Evolutionary conservation across 345 rosid species (phyloP).

Genomic region (Erysimum cheiranthoides): DNA sequence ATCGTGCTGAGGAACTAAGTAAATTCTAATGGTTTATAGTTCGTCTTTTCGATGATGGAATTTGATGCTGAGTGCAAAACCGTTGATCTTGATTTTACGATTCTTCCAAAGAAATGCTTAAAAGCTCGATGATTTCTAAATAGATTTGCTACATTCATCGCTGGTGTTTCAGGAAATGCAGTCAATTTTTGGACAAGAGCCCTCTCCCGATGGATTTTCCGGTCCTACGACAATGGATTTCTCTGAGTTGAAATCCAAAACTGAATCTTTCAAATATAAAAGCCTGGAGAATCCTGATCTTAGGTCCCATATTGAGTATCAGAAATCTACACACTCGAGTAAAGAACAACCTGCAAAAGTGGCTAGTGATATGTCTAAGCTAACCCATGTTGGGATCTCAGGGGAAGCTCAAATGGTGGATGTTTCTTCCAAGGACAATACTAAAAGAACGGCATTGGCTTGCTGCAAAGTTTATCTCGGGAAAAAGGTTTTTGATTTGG

Average conservation of each 20-base stretch:
- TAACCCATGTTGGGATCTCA: conserved; percentile 63
- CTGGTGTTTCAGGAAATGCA: conserved; percentile 74
- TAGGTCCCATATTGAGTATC: not conserved
- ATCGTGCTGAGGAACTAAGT: not conserved
- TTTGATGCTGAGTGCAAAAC: conserved; percentile 14
- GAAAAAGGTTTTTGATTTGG: conserved; percentile 74
- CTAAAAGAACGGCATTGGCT: conserved; percentile 75
- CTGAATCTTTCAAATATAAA: conserved; percentile 39
- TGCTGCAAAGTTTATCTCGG: conserved; percentile 81
- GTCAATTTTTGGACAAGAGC: conserved; percentile 75
- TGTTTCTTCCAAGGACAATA: conserved; percentile 74
- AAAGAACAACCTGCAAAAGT: conserved; percentile 35
- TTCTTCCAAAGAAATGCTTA: not conserved
- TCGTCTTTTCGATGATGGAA: not conserved
- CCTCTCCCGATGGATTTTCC: conserved; percentile 56
- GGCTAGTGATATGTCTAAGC: conserved; percentile 41
- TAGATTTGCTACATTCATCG: too few relatives aligned
- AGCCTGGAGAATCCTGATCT: conserved; percentile 15
- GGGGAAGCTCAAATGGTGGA: conserved; percentile 98
- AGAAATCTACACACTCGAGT: not conserved
- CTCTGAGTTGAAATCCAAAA: conserved; percentile 40
- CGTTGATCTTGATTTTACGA: conserved; percentile 3
- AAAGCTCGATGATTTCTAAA: not conserved
- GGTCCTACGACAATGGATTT: conserved; percentile 44
- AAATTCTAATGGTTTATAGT: not conserved